Percentiles rank a stretch among this genome's conserved stretches.
phyloP scores from a whole-genome alignment of 2,329 filamentous ascomycete genomes.

The Massarina eburnea region DNA sequence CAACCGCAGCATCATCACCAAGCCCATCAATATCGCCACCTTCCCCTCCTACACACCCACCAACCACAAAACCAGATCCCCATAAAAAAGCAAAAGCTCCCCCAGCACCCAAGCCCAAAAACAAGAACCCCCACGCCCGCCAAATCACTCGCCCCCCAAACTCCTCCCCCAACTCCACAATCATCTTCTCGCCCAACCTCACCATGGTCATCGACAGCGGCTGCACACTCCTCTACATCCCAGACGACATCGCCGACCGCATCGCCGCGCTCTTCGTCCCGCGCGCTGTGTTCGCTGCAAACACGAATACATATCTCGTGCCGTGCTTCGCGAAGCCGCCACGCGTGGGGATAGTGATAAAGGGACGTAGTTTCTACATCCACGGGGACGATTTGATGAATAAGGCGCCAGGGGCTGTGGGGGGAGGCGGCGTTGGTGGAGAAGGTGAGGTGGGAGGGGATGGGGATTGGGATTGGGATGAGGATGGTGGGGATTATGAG shows the following conservation, averaged over 20 bases:
- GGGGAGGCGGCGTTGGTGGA: constrained; percentile 3
- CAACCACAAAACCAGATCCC: background rate
- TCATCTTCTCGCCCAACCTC: background rate
- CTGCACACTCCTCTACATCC: constrained; percentile 26
- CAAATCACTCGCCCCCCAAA: background rate
- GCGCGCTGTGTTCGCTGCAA: constrained; percentile 11
- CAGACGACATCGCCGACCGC: constrained; percentile 16
- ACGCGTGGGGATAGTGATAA: constrained; percentile 20
- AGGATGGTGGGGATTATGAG: background rate
- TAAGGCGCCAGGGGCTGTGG: constrained; percentile 10
- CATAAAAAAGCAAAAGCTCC: background rate
- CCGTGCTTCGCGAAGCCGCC: constrained; percentile 19
- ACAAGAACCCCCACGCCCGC: background rate
- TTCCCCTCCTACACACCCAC: background rate
- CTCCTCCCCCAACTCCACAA: background rate
- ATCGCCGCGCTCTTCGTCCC: constrained; percentile 25
- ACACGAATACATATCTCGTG: constrained; percentile 13
- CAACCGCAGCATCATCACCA: too few relatives aligned
- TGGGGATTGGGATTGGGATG: background rate
- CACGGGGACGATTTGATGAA: constrained; percentile 22
- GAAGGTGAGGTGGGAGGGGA: background rate
- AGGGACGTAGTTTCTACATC: constrained; percentile 17
- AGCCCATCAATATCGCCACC: background rate
- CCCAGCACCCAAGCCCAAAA: background rate
- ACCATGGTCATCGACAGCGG: constrained; percentile 30